Conservation (phyloP, 495 filamentous ascomycete genomes). For the Podospora comata region DNA sequence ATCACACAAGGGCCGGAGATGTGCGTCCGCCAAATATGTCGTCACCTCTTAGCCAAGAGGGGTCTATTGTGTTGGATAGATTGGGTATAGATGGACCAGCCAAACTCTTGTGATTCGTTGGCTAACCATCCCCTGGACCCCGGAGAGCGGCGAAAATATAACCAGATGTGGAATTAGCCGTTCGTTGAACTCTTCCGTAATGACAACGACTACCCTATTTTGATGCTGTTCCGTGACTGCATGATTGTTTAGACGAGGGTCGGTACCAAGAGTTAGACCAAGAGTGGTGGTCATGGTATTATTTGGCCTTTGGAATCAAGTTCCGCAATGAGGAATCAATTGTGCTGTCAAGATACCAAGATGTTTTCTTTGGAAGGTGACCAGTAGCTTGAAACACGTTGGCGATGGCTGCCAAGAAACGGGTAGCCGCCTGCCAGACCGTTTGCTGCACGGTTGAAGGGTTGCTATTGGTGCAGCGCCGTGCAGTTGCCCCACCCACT, state of each 20-base stretch:
- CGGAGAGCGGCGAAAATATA: not conserved
- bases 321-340: not conserved
- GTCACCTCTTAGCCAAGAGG: not conserved
- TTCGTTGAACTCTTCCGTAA: too few relatives aligned
- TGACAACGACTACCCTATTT: too few relatives aligned
- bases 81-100: not conserved
- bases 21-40: constrained; percentile 1
- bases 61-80: not conserved
- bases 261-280: too few relatives aligned
- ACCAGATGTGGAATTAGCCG: not conserved
- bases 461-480: not conserved
- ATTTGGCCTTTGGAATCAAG: not conserved
- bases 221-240: too few relatives aligned
- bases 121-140: not conserved
- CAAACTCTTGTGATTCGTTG: not conserved
- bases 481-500: too few relatives aligned
- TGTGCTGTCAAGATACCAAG: not conserved
- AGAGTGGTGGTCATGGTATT: too few relatives aligned
- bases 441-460: not conserved
- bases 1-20: not conserved
- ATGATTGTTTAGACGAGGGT: too few relatives aligned
- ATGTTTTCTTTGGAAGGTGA: not conserved
- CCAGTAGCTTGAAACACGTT: not conserved
- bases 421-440: not conserved
- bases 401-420: not conserved